Base-by-base conservation (phyloP, 2,329 filamentous ascomycete species). In the Tolypocladium nubicola region DNA sequence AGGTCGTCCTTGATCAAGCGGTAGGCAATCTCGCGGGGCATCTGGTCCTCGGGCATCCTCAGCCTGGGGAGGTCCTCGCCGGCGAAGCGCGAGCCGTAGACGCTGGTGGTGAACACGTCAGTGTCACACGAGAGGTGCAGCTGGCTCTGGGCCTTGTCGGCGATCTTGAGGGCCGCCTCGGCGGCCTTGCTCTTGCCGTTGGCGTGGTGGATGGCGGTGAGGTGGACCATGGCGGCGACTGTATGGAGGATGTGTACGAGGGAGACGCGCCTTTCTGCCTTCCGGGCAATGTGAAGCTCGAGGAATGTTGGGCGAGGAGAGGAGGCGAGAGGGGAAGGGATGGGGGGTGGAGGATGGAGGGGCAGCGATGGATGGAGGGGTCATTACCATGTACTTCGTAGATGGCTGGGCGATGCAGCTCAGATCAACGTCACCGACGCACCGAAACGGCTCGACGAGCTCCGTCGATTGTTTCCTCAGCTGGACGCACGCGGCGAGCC, bases 1-100 rank as follows among this genome's bases (percentile, higher is more conserved):
- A 97, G 79, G 68, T 96, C 90, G 71, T 97, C 93, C 78, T 90
- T 93, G 79, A 97, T 97, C 89, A 97, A 88, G 53, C 91, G 87
- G 73, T 97, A 96, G n/a, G 93, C 93, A 55, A 96, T 83, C 64
- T 96, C 89, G 64, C 83, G 85, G 50, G 93, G 93, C 92, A 97
- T 96, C 74, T 95, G 89, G 23, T 75, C 67, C 66, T 96, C 90
- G 1, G 93, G 91, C 84, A 97, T 97, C 75, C 91, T 87, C 68
- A 88, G 79, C 68, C 81, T 83, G 35, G 92, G 91, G 47, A 97
- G 79, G 66, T 96, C 90, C 68, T 88, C 77, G 38, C 83, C 82
- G 26, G 93, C 93, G 69, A 90, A 97, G 61, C 80, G 84, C 61
- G 88, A 92, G 68, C 92, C 93, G 69, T 97, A 97, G 66, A 97